Conservation (phyloP, 495 filamentous ascomycete genomes). For the Annulohypoxylon moriforme region DNA sequence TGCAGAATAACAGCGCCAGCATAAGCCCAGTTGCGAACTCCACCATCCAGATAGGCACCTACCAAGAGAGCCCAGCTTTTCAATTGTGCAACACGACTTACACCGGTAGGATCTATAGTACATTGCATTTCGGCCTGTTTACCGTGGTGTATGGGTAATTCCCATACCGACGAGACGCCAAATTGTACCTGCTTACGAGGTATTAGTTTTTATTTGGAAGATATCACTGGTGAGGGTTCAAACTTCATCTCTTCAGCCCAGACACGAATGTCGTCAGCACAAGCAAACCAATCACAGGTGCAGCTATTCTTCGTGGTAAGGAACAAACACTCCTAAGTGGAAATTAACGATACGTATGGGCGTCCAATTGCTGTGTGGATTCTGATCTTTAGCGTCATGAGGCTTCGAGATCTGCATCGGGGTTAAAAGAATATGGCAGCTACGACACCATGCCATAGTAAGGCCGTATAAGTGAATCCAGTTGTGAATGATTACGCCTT, state of each 20-base stretch:
- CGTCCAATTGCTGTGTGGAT: not conserved
- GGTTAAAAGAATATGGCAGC: not conserved
- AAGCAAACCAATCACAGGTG: not conserved
- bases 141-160: not conserved
- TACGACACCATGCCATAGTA: not conserved
- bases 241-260: not conserved
- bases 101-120: not conserved
- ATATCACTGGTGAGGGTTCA: not conserved
- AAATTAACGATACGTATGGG: not conserved
- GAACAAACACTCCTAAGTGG: not conserved
- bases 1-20: not conserved
- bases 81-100: not conserved
- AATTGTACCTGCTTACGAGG: not conserved
- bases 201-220: not conserved
- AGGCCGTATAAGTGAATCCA: not conserved
- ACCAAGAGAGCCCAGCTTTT: not conserved
- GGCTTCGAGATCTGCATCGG: not conserved
- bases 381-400: not conserved
- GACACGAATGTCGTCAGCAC: not conserved
- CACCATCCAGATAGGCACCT: not conserved
- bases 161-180: not conserved
- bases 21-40: not conserved
- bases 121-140: not conserved
- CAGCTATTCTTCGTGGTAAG: not conserved
- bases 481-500: not conserved